Evolutionary conservation across 1,284 basidiomycete genomes (phyloP).

Genomic region (Quambalaria eucalypti): DNA sequence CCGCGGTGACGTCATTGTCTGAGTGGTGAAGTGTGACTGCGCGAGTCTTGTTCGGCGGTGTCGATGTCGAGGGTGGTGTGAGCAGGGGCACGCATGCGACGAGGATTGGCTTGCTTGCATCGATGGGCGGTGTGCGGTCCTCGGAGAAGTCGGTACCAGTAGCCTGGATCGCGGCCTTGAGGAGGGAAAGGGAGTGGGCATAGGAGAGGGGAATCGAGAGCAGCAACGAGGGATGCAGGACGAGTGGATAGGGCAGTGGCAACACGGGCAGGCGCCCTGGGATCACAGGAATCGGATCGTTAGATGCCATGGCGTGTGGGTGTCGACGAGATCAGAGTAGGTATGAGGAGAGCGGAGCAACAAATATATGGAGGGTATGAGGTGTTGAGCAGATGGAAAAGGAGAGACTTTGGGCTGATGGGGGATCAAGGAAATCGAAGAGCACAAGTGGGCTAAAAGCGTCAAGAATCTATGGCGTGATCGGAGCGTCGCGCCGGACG

Average conservation of each 20-base stretch:
- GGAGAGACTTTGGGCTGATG: too few relatives aligned
- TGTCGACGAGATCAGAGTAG: neutral
- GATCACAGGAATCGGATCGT: conserved; percentile 8
- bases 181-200: conserved; percentile 36
- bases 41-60: neutral
- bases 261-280: conserved; percentile 36
- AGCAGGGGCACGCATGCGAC: conserved; percentile 37
- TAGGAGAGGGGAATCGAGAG: conserved; percentile 40
- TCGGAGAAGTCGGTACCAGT: conserved; percentile 13
- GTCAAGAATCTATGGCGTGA: too few relatives aligned
- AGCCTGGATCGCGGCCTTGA: conserved; percentile 36
- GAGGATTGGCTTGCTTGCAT: conserved; percentile 27
- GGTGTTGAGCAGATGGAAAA: too few relatives aligned
- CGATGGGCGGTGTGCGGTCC: conserved; percentile 12
- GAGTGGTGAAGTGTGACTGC: conserved; percentile 1
- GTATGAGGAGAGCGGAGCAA: neutral
- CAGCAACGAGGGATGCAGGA: conserved; percentile 42
- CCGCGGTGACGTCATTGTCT: conserved; percentile 6
- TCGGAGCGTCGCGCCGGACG: too few relatives aligned
- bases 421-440: too few relatives aligned
- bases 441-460: too few relatives aligned
- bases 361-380: neutral
- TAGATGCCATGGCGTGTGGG: neutral
- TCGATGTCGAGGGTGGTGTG: conserved; percentile 3
- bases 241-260: conserved; percentile 39